A percentile compares a stretch with the other conserved stretches of the same genome.
Conservation (phyloP, 1,284 basidiomycete genomes). For the Austroboletus novae-zelandiae region DNA sequence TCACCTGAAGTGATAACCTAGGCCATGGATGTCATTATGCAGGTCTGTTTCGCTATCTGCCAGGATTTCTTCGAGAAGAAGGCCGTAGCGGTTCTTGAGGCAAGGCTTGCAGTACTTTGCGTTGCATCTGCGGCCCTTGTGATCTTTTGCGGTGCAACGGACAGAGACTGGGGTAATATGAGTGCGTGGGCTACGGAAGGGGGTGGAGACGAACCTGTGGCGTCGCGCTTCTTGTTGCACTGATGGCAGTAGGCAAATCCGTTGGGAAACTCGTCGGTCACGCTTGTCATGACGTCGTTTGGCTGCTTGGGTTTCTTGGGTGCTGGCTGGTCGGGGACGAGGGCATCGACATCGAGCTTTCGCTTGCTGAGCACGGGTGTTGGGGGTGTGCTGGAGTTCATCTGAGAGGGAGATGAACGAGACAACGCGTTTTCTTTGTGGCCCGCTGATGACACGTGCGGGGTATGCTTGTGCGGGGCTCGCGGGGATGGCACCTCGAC, state of each 20-base stretch:
- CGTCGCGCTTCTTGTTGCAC: constrained; percentile 58
- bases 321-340: constrained; percentile 12
- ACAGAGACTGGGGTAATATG: constrained; percentile 37
- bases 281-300: constrained; percentile 6
- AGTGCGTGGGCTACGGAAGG: constrained; percentile 6
- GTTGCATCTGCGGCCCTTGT: constrained; percentile 43
- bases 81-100: constrained; percentile 62
- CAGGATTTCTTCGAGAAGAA: constrained; percentile 50
- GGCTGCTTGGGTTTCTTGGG: constrained; percentile 37
- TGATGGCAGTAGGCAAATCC: constrained; percentile 63
- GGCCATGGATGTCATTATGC: constrained; percentile 37
- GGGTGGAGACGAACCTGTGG: constrained; percentile 38
- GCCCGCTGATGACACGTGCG: constrained; percentile 34
- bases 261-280: constrained; percentile 34
- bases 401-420: constrained; percentile 33
- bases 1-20: constrained; percentile 55
- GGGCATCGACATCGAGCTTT: constrained; percentile 32
- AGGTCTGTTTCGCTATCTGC: constrained; percentile 21
- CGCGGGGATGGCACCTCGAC: constrained; percentile 55
- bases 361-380: constrained; percentile 39
- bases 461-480: constrained; percentile 22
- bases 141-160: constrained; percentile 47
- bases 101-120: constrained; percentile 63
- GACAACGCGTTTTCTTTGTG: constrained; percentile 60
- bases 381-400: constrained; percentile 29